Conservation (phyloP, 192 early-diverging fungal genomes). For the Coemansia sp. region DNA sequence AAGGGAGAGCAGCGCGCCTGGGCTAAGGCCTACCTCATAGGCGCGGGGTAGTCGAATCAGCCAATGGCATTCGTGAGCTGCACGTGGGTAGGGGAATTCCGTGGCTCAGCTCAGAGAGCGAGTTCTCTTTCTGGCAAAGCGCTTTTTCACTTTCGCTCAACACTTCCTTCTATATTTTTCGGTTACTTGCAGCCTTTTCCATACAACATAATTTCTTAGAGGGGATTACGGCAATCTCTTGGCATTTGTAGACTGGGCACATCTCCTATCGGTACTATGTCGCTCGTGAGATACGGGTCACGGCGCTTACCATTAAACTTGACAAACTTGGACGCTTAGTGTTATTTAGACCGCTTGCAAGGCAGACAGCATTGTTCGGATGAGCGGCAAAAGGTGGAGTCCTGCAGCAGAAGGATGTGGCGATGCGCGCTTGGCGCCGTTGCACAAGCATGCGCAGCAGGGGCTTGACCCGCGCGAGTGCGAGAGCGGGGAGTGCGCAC, state of each 20-base stretch:
- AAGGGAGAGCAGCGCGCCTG: background rate
- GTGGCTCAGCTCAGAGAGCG: background rate
- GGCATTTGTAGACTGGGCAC: background rate
- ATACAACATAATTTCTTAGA: background rate
- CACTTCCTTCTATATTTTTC: too few species aligned
- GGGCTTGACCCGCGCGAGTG: slow-evolving; percentile 24
- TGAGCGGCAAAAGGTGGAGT: background rate
- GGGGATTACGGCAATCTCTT: background rate
- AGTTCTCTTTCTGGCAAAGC: background rate
- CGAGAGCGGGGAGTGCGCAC: slow-evolving; percentile 30
- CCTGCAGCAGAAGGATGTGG: background rate
- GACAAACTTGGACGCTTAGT: background rate
- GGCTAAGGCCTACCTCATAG: background rate
- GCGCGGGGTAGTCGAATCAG: background rate
- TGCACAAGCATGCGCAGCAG: slow-evolving; percentile 34
- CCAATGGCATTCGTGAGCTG: slow-evolving; percentile 1
- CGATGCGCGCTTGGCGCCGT: slow-evolving; percentile 26
- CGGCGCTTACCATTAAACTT: background rate
- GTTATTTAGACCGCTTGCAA: background rate
- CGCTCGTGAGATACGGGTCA: background rate
- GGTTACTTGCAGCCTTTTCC: background rate
- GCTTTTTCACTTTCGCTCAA: background rate
- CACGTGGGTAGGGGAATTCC: slow-evolving; percentile 3
- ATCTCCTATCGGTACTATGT: slow-evolving; percentile 4
- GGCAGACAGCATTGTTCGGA: background rate